Percentiles rank a stretch among this genome's conserved stretches.
phyloP scores from a whole-genome alignment of 1,139 yeast genomes.

The Scheffersomyces insectosa region DNA sequence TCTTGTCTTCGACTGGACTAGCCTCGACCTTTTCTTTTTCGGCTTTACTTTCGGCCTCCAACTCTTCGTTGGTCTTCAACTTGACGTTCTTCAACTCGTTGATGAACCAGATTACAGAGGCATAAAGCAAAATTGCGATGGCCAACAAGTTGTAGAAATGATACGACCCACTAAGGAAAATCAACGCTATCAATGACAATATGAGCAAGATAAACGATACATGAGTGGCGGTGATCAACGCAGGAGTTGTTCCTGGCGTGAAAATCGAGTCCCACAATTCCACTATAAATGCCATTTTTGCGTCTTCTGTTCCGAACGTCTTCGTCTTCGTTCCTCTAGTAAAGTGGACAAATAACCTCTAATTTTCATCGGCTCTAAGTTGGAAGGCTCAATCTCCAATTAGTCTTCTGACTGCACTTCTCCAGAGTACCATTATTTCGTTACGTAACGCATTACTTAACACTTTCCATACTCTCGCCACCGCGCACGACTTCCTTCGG shows the following conservation, averaged over 20 bases:
- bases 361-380: too few relatives aligned
- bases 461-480: too few relatives aligned
- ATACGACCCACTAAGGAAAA: conserved; percentile 63
- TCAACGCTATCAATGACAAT: conserved; percentile 54
- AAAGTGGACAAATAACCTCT: too few relatives aligned
- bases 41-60: conserved; percentile 14
- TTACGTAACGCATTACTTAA: too few relatives aligned
- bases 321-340: too few relatives aligned
- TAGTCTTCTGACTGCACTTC: too few relatives aligned
- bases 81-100: conserved; percentile 62
- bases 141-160: conserved; percentile 77
- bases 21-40: conserved; percentile 1
- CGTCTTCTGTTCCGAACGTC: background rate
- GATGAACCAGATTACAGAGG: conserved; percentile 84
- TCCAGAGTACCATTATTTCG: too few relatives aligned
- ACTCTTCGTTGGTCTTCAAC: conserved; percentile 42
- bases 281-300: conserved; percentile 46
- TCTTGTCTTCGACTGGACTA: background rate
- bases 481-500: conserved; percentile 2
- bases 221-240: conserved; percentile 79
- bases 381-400: too few relatives aligned
- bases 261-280: conserved; percentile 90
- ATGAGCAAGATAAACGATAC: conserved; percentile 59
- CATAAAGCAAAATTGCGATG: conserved; percentile 74
- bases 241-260: conserved; percentile 94